A percentile compares a stretch with the other conserved stretches of the same genome.
Conservation (phyloP, 1,139 yeast species). For the Blastobotrys proliferans region DNA sequence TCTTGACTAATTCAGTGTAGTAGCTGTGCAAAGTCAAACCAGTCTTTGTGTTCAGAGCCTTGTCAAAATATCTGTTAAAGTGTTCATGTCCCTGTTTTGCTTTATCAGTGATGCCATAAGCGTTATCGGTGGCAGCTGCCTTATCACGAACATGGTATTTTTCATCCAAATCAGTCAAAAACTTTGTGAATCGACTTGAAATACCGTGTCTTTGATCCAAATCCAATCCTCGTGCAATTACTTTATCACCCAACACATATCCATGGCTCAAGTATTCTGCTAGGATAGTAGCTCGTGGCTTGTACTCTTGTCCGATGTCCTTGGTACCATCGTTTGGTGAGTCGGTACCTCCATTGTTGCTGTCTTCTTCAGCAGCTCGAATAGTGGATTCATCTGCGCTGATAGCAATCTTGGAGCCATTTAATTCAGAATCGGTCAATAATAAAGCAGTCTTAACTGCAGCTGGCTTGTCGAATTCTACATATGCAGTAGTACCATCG, state of each 20-base stretch:
- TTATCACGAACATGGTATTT: slow-evolving; percentile 58
- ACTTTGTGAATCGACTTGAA: slow-evolving; percentile 52
- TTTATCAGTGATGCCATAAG: slow-evolving; percentile 38
- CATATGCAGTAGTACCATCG: slow-evolving; percentile 39
- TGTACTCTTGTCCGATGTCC: slow-evolving; percentile 69
- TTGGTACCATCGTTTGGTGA: slow-evolving; percentile 14
- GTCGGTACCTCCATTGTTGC: slow-evolving; percentile 21
- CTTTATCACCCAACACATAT: slow-evolving; percentile 59
- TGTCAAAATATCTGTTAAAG: slow-evolving; percentile 47
- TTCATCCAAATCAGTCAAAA: slow-evolving; percentile 51
- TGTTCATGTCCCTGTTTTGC: slow-evolving; percentile 35
- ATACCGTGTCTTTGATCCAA: slow-evolving; percentile 65
- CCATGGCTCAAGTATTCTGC: slow-evolving; percentile 76
- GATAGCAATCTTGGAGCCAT: slow-evolving; percentile 52
- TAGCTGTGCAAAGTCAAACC: slow-evolving; percentile 52
- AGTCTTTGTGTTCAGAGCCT: slow-evolving; percentile 40
- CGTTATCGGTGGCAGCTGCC: slow-evolving; percentile 43
- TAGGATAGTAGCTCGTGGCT: slow-evolving; percentile 70
- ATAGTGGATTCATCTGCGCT: slow-evolving; percentile 38
- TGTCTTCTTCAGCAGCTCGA: slow-evolving; percentile 26
- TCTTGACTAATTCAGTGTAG: slow-evolving; percentile 51
- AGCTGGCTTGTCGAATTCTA: slow-evolving; percentile 53
- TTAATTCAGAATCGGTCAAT: slow-evolving; percentile 70
- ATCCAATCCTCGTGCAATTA: slow-evolving; percentile 51
- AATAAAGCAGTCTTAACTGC: slow-evolving; percentile 74